Conservation (phyloP, 2,329 filamentous ascomycete species). For the Fusarium veterinarium region DNA sequence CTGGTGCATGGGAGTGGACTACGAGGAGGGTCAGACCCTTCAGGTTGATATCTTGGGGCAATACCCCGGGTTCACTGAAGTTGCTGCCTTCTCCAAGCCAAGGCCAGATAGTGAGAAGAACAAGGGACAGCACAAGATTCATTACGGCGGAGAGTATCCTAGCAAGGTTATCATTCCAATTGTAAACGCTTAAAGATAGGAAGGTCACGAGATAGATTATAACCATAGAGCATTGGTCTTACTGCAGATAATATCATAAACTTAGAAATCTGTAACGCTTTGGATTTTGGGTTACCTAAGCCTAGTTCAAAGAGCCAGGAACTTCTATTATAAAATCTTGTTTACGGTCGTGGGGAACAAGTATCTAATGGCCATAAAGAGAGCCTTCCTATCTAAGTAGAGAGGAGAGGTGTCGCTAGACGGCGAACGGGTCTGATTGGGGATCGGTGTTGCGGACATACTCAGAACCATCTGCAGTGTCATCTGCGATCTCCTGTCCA, state of each 20-base stretch:
- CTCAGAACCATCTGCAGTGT: slow-evolving; percentile 64
- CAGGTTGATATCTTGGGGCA: slow-evolving; percentile 17
- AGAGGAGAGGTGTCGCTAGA: not conserved
- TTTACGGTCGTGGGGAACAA: too few relatives aligned
- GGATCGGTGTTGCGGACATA: slow-evolving; percentile 66
- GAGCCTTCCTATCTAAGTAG: too few relatives aligned
- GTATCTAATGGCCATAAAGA: not conserved
- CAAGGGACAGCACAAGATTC: slow-evolving; percentile 24
- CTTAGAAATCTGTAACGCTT: not conserved
- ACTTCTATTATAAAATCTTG: not conserved
- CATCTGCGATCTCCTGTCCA: slow-evolving; percentile 61
- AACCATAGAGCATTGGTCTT: not conserved
- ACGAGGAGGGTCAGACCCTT: not conserved
- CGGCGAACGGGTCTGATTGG: slow-evolving; percentile 65
- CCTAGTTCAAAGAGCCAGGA: not conserved
- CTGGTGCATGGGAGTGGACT: slow-evolving; percentile 22
- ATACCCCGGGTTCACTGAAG: slow-evolving; percentile 12
- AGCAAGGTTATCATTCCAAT: slow-evolving; percentile 38
- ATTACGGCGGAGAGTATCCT: slow-evolving; percentile 30
- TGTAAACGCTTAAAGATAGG: not conserved
- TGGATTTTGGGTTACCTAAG: not conserved
- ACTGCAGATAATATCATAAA: not conserved
- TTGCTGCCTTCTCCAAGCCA: slow-evolving; percentile 17
- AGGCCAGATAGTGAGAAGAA: slow-evolving; percentile 15
- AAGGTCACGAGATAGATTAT: not conserved